phyloP scores from a whole-genome alignment of 2,329 filamentous ascomycete species.

The Pseudogymnoascus verrucosus region DNA sequence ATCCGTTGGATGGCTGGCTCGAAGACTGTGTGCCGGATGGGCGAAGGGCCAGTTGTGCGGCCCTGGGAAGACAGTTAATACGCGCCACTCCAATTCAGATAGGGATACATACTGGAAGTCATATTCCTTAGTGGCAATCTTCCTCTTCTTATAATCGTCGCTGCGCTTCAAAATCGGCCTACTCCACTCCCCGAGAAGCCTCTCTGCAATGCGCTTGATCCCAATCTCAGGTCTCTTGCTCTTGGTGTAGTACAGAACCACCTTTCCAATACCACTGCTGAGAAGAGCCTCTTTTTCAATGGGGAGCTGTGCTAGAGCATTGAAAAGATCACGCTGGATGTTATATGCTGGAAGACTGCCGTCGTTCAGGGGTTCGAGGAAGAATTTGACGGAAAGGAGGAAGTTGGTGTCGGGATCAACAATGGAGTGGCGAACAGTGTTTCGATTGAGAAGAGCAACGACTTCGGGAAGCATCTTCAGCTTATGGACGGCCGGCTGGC shows the following conservation, averaged over 20 bases:
- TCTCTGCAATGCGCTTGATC: constrained; percentile 91
- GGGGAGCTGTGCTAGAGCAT: constrained; percentile 68
- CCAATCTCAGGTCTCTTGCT: constrained; percentile 79
- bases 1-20: constrained; percentile 19
- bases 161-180: constrained; percentile 87
- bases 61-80: constrained; percentile 19
- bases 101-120: constrained; percentile 48
- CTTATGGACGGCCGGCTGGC: constrained; percentile 82
- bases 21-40: constrained; percentile 24
- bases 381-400: constrained; percentile 90
- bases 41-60: constrained; percentile 28
- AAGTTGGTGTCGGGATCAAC: constrained; percentile 94
- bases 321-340: constrained; percentile 91
- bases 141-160: constrained; percentile 87
- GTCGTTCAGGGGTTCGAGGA: constrained; percentile 90
- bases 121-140: constrained; percentile 54
- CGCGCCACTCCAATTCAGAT: background rate
- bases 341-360: constrained; percentile 92
- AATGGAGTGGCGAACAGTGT: constrained; percentile 74
- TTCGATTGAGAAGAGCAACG: constrained; percentile 78
- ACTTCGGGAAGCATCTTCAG: constrained; percentile 90
- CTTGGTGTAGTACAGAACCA: constrained; percentile 94
- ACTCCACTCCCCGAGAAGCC: constrained; percentile 91
- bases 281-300: constrained; percentile 87
- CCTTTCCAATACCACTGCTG: constrained; percentile 90